These are phyloP conservation scores for Apiospora aurea DNA, from an alignment of 2,329 filamentous ascomycete species.

Conservation along the genomic window DNA sequence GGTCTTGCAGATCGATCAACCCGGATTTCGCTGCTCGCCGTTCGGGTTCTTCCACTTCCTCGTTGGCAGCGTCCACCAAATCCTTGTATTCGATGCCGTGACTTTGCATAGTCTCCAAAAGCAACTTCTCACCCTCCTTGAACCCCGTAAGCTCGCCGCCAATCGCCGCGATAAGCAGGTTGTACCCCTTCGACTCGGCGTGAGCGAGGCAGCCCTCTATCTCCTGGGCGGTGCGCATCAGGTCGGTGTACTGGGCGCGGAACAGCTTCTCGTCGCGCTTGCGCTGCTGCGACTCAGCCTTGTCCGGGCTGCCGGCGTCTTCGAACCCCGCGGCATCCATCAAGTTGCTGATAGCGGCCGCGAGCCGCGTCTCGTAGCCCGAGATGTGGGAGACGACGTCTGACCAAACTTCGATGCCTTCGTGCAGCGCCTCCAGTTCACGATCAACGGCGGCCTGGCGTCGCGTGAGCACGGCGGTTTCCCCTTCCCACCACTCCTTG, in stretches of 20 bases:
- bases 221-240: slow-evolving; percentile 62
- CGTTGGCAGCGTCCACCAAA: slow-evolving; percentile 31
- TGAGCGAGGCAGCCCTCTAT: slow-evolving; percentile 61
- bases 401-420: slow-evolving; percentile 72
- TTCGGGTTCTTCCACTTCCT: slow-evolving; percentile 31
- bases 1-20: neutral
- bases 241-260: slow-evolving; percentile 57
- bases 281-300: slow-evolving; percentile 41
- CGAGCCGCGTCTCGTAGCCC: slow-evolving; percentile 63
- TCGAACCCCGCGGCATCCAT: neutral
- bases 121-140: slow-evolving; percentile 63
- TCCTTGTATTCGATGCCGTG: slow-evolving; percentile 24
- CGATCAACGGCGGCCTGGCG: slow-evolving; percentile 63
- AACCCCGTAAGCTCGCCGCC: slow-evolving; percentile 77
- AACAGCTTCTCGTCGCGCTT: slow-evolving; percentile 49
- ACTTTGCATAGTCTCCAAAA: slow-evolving; percentile 46
- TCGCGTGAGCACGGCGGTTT: slow-evolving; percentile 62
- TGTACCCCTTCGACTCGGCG: slow-evolving; percentile 73
- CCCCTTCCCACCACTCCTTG: slow-evolving; percentile 72
- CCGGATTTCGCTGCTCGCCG: slow-evolving; percentile 11
- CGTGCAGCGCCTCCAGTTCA: slow-evolving; percentile 70
- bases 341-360: slow-evolving; percentile 30
- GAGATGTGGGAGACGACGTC: slow-evolving; percentile 65
- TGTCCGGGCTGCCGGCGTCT: slow-evolving; percentile 29
- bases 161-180: slow-evolving; percentile 76